Base-by-base conservation (phyloP, 768 basidiomycete genomes). In the Glaciozyma martinii region DNA sequence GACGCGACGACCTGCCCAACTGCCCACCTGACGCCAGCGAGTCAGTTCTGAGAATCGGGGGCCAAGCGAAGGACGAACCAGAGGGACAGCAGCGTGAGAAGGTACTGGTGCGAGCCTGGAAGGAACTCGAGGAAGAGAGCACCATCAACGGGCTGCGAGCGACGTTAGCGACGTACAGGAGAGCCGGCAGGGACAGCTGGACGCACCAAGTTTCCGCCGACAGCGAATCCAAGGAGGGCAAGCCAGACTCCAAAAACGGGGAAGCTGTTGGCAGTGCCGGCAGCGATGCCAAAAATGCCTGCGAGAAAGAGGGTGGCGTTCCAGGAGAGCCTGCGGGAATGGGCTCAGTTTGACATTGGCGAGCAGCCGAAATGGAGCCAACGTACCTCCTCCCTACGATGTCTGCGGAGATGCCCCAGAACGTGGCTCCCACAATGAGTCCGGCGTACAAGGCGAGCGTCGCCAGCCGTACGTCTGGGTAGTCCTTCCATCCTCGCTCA, bases 351-450 rank as follows among this genome's bases (percentile, higher is more conserved):
- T n/a, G n/a, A n/a, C n/a, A n/a, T n/a, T n/a, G n/a, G n/a, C n/a
- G n/a, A n/a, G n/a, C n/a, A 27, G 29, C 33, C 79, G 74, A 59
- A 82, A 72, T 49, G 47, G 47, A 13, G 13, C 8, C 16, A 23
- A 18, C 13, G 47, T 7, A 23, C 13, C 68, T 54, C 74, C 77
- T 33, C 81, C 75, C 82, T 33, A 82, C 78, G 58, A 81, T 68
- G 66, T 82, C 81, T 9, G 81, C 81, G 66, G 81, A 74, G 25
- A 80, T 70, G 25, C 82, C 82, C 82, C 82, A 82, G 5, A 71
- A 73, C 6, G 76, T 78, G 13, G 82, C 81, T 50, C 81, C 81
- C 7, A 80, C 72, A n/a, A 82, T 80, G 40, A 82, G 72, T 3
- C 81, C 81, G 12, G 78, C 79, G 66, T 78, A 82, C 27, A 82